Conservation (phyloP, 108 stramenopile genomes). For the Nitzschia inconspicua region DNA sequence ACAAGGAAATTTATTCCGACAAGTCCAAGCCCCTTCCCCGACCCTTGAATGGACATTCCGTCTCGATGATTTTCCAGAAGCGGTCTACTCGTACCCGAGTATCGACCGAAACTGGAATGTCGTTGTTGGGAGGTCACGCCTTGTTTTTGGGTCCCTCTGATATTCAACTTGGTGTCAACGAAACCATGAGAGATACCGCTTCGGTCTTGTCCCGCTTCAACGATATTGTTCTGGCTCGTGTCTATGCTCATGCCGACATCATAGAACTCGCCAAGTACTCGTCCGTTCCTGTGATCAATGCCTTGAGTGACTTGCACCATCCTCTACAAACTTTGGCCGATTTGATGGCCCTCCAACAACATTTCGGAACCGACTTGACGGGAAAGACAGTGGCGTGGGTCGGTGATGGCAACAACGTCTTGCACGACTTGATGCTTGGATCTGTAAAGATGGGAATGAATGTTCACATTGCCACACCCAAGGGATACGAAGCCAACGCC, state of each 20-base stretch:
- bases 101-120: constrained; percentile 95
- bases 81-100: constrained; percentile 95
- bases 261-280: constrained; percentile 79
- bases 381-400: constrained; percentile 96
- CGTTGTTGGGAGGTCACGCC: constrained; percentile 88
- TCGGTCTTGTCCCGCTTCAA: constrained; percentile 92
- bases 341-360: constrained; percentile 92
- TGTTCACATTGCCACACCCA: constrained; percentile 91
- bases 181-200: constrained; percentile 90
- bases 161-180: constrained; percentile 96
- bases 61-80: constrained; percentile 97
- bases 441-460: constrained; percentile 90
- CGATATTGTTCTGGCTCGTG: constrained; percentile 89
- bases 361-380: constrained; percentile 70
- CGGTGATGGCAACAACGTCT: constrained; percentile 98
- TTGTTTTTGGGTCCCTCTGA: constrained; percentile 94
- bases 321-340: constrained; percentile 97
- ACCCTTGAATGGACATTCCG: constrained; percentile 80
- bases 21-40: constrained; percentile 52
- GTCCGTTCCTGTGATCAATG: constrained; percentile 94
- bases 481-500: constrained; percentile 84
- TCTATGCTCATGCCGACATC: constrained; percentile 84
- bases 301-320: constrained; percentile 93
- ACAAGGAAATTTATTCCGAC: constrained; percentile 69
- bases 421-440: constrained; percentile 95